Evolutionary conservation across 129 eudicot genomes (phyloP).

Genomic region (Mikania micrantha): DNA sequence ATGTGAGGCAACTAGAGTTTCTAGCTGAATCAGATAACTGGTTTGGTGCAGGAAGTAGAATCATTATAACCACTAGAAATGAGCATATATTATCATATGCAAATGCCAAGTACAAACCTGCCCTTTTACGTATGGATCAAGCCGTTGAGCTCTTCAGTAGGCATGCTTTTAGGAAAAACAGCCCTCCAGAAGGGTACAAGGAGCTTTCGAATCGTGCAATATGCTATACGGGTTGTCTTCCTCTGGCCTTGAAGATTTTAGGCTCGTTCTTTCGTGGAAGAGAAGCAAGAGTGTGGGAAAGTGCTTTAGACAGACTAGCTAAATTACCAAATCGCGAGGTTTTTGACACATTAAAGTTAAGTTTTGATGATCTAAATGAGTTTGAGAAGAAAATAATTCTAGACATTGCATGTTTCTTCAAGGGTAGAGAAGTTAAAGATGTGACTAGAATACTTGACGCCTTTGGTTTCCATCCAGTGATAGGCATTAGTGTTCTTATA

Average conservation of each 20-base stretch:
- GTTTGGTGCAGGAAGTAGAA: not conserved
- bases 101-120: not conserved
- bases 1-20: not conserved
- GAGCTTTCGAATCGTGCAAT: not conserved
- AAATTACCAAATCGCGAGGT: not conserved
- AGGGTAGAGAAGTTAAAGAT: not conserved
- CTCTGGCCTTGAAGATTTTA: not conserved
- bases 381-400: not conserved
- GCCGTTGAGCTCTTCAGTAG: not conserved
- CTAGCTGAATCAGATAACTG: not conserved
- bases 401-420: not conserved
- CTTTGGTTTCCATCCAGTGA: not conserved
- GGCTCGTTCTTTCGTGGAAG: not conserved
- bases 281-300: not conserved
- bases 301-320: not conserved
- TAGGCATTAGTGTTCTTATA: not conserved
- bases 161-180: not conserved
- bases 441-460: not conserved
- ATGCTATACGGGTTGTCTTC: not conserved
- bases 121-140: too few species aligned
- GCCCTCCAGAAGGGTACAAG: not conserved
- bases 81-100: not conserved
- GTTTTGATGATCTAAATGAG: not conserved
- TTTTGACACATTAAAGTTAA: not conserved
- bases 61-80: not conserved